These are phyloP conservation scores for Immersiella caudata DNA, from an alignment of 495 filamentous ascomycete genomes.

Conservation along the genomic window DNA sequence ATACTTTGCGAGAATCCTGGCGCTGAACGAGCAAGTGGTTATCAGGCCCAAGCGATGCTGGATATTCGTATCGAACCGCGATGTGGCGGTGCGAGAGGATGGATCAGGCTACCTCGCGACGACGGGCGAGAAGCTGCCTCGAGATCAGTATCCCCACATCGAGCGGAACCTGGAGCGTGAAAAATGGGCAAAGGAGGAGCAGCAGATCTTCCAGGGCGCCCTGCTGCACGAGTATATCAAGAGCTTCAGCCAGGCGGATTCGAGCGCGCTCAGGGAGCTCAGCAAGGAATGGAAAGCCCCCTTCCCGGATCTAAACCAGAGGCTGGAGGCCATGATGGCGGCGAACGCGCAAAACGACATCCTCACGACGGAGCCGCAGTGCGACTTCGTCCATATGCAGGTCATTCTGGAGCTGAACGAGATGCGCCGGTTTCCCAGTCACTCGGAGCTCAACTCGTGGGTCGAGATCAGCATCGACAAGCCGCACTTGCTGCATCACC, in stretches of 20 bases:
- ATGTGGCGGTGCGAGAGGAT: constrained; percentile 41
- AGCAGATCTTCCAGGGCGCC: constrained; percentile 38
- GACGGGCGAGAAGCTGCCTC: constrained; percentile 39
- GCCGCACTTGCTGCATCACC: constrained; percentile 45
- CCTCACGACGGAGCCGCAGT: constrained; percentile 37
- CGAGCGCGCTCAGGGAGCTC: constrained; percentile 46
- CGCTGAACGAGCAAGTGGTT: constrained; percentile 43
- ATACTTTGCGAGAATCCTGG: constrained; percentile 50
- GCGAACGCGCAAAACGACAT: constrained; percentile 32
- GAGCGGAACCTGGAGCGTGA: constrained; percentile 46
- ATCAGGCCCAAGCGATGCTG: constrained; percentile 48
- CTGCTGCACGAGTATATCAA: constrained; percentile 54
- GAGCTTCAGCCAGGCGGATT: constrained; percentile 44
- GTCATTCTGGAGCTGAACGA: constrained; percentile 50
- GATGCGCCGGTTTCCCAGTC: constrained; percentile 47
- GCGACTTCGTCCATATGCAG: constrained; percentile 58
- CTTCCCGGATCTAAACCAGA: constrained; percentile 49
- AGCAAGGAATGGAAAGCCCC: constrained; percentile 43
- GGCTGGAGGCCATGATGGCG: constrained; percentile 41
- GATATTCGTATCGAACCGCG: constrained; percentile 49
- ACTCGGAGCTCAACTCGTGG: constrained; percentile 52
- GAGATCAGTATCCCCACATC: constrained; percentile 51
- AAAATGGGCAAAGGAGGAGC: constrained; percentile 37
- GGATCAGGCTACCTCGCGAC: constrained; percentile 37
- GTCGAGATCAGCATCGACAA: constrained; percentile 53